Evolutionary conservation across 108 stramenopile genomes (phyloP).

Genomic region (Cyclotella distinguenda): DNA sequence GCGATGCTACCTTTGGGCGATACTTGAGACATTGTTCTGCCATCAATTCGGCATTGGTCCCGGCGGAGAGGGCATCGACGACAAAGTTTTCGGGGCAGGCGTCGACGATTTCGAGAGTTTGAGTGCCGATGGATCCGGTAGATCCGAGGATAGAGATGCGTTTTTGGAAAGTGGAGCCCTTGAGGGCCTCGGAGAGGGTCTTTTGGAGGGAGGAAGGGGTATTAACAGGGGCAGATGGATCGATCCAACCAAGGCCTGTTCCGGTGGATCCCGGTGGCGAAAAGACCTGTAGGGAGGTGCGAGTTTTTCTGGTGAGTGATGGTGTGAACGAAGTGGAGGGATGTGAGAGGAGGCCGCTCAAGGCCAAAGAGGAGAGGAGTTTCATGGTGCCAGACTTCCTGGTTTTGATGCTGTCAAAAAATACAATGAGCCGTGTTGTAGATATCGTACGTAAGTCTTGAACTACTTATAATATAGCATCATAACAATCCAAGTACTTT

Average conservation of each 20-base stretch:
- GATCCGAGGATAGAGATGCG: conserved; percentile 85
- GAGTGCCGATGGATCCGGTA: conserved; percentile 95
- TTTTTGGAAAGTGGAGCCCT: conserved; percentile 84
- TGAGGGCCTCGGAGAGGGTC: conserved; percentile 67
- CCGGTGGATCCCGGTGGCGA: not conserved
- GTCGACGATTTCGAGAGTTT: conserved; percentile 94
- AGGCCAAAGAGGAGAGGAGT: conserved; percentile 18
- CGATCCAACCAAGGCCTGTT: conserved; percentile 35
- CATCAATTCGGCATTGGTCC: conserved; percentile 87
- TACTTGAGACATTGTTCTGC: conserved; percentile 92
- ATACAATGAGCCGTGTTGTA: too few relatives aligned
- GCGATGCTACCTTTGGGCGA: conserved; percentile 68
- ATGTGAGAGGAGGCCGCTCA: conserved; percentile 15
- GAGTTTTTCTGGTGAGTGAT: not conserved
- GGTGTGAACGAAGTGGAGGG: conserved; percentile 2
- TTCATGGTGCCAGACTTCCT: conserved; percentile 40
- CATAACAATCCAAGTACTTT: too few relatives aligned
- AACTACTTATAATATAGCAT: too few relatives aligned
- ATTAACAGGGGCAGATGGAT: conserved; percentile 78
- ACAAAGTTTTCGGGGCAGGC: conserved; percentile 93
- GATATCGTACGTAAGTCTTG: too few relatives aligned
- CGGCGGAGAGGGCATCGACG: conserved; percentile 87
- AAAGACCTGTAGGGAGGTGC: not conserved
- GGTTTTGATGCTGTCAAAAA: too few relatives aligned
- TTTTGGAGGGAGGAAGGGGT: conserved; percentile 62